These are phyloP conservation scores for Emmonsiellopsis sp. DNA, from an alignment of 2,329 filamentous ascomycete genomes.

Conservation along the genomic window DNA sequence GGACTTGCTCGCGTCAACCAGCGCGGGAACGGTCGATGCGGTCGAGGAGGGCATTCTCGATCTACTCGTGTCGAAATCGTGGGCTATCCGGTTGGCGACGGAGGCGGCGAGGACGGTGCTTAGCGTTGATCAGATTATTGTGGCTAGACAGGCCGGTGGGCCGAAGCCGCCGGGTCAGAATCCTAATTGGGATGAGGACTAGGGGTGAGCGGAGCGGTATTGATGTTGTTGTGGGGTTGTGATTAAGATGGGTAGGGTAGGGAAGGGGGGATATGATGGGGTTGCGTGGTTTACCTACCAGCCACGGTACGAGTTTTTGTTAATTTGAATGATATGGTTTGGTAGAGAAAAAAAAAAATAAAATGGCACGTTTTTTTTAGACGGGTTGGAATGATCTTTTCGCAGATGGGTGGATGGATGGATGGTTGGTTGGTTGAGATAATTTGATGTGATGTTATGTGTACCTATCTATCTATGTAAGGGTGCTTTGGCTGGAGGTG, in stretches of 20 bases:
- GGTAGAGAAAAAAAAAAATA: too few relatives aligned
- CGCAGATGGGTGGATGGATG: too few relatives aligned
- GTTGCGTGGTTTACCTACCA: too few relatives aligned
- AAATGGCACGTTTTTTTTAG: too few relatives aligned
- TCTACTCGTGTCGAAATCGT: slow-evolving; percentile 81
- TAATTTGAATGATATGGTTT: too few relatives aligned
- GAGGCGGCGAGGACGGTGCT: slow-evolving; percentile 89
- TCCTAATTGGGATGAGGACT: slow-evolving; percentile 64
- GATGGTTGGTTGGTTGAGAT: too few relatives aligned
- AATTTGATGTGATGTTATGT: too few relatives aligned
- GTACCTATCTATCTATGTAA: too few relatives aligned
- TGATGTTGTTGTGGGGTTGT: not conserved
- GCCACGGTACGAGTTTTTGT: too few relatives aligned
- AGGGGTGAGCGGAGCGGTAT: slow-evolving; percentile 7
- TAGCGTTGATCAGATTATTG: slow-evolving; percentile 97
- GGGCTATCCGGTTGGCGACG: slow-evolving; percentile 94
- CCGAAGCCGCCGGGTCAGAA: slow-evolving; percentile 95
- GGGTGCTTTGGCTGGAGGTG: too few relatives aligned
- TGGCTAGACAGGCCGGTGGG: slow-evolving; percentile 90
- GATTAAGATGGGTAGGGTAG: not conserved
- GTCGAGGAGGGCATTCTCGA: slow-evolving; percentile 85
- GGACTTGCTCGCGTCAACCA: slow-evolving; percentile 81
- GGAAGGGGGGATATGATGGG: too few relatives aligned
- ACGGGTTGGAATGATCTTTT: too few relatives aligned
- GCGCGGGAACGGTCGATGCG: slow-evolving; percentile 73